phyloP scores from a whole-genome alignment of 2,329 filamentous ascomycete genomes.

The Xylaria polymorpha region DNA sequence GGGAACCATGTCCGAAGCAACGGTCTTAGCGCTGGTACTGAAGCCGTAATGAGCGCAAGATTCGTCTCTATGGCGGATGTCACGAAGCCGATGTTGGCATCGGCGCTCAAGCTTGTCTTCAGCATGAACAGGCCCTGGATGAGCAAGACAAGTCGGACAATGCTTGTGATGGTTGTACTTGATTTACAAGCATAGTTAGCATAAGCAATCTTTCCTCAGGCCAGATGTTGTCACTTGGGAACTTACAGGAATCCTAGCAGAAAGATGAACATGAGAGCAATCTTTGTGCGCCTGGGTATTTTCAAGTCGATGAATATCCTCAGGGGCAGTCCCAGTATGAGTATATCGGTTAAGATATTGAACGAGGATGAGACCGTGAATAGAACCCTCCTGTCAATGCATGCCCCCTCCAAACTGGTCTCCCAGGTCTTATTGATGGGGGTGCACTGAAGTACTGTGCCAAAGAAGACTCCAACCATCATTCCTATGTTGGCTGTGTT shows the following conservation, averaged over 20 bases:
- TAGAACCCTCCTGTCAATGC: constrained; percentile 49
- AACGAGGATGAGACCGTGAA: constrained; percentile 53
- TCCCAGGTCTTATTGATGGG: constrained; percentile 53
- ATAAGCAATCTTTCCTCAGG: background rate
- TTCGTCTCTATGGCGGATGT: constrained; percentile 56
- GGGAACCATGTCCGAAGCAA: constrained; percentile 53
- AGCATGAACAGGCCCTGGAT: constrained; percentile 50
- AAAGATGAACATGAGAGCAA: constrained; percentile 56
- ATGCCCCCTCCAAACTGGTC: constrained; percentile 41
- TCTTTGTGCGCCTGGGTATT: constrained; percentile 53
- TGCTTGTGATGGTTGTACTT: constrained; percentile 53
- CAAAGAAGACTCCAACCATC: constrained; percentile 46
- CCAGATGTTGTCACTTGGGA: background rate
- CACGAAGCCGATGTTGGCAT: constrained; percentile 52
- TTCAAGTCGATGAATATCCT: constrained; percentile 56
- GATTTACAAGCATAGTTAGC: constrained; percentile 4
- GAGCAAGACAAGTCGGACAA: constrained; percentile 51
- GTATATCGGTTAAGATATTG: constrained; percentile 56
- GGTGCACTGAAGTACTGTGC: constrained; percentile 56
- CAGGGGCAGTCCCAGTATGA: constrained; percentile 55
- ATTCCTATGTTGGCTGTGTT: constrained; percentile 51
- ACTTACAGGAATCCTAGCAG: constrained; percentile 50
- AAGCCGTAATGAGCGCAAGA: constrained; percentile 57
- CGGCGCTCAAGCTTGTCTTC: constrained; percentile 42
- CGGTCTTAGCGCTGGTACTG: constrained; percentile 55